These are phyloP conservation scores for Beauveria rudraprayagi DNA, from an alignment of 2,329 filamentous ascomycete species.

Conservation along the genomic window DNA sequence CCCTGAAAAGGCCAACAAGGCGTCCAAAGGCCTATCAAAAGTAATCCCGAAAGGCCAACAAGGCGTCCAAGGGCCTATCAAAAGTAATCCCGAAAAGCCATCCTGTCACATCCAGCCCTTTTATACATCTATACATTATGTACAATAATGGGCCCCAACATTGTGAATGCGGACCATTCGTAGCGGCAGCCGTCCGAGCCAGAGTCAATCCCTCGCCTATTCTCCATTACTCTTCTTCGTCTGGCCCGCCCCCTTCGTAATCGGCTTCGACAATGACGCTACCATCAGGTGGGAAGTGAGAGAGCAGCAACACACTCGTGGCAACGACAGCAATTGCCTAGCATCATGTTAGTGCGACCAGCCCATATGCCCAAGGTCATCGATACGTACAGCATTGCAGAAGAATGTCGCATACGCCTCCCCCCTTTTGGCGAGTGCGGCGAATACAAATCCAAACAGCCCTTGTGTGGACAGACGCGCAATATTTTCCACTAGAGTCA, in stretches of 20 bases:
- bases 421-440: constrained; percentile 51
- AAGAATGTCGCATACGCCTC: constrained; percentile 57
- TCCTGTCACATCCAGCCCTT: too few species aligned
- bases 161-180: background rate
- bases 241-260: background rate
- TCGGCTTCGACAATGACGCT: constrained; percentile 17
- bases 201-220: background rate
- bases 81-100: too few species aligned
- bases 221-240: background rate
- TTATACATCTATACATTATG: too few species aligned
- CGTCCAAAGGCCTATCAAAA: too few species aligned
- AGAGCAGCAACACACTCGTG: constrained; percentile 32
- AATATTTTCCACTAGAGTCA: constrained; percentile 63
- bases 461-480: constrained; percentile 56
- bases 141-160: background rate
- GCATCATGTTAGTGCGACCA: constrained; percentile 10
- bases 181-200: background rate
- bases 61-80: too few species aligned
- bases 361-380: background rate
- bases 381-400: constrained; percentile 50
- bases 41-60: too few species aligned
- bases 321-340: constrained; percentile 44
- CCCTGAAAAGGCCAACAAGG: background rate
- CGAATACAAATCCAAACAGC: constrained; percentile 60
- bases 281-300: constrained; percentile 33